These are phyloP conservation scores for Corynespora cassiicola DNA, from an alignment of 2,329 filamentous ascomycete species.

Conservation along the genomic window DNA sequence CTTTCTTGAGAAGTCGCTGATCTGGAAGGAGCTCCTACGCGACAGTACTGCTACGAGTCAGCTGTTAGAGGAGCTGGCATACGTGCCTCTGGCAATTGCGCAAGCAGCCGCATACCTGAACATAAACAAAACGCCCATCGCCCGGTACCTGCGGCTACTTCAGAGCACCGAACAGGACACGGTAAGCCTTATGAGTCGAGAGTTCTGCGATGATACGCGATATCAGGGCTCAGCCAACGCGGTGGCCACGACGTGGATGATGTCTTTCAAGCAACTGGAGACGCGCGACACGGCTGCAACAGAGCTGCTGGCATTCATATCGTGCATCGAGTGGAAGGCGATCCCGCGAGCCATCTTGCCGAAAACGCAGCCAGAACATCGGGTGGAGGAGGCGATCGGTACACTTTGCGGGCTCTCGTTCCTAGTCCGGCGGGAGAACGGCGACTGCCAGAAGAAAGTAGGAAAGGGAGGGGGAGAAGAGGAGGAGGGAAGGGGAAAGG, in stretches of 20 bases:
- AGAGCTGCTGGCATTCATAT: slow-evolving; percentile 43
- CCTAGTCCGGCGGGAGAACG: slow-evolving; percentile 11
- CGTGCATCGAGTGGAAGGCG: slow-evolving; percentile 16
- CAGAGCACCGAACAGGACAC: slow-evolving; percentile 38
- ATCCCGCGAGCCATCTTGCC: slow-evolving; percentile 18
- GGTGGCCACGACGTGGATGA: slow-evolving; percentile 13
- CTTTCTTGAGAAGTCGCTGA: slow-evolving; percentile 1
- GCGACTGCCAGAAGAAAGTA: neutral
- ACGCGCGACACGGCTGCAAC: slow-evolving; percentile 36
- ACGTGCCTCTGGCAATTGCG: neutral
- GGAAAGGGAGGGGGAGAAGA: neutral
- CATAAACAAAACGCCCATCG: slow-evolving; percentile 22
- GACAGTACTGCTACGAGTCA: too few relatives aligned
- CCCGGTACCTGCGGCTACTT: slow-evolving; percentile 46
- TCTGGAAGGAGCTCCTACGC: neutral
- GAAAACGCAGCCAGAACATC: slow-evolving; percentile 8
- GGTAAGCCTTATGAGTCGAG: slow-evolving; percentile 42
- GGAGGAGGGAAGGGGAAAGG: slow-evolving; percentile 7
- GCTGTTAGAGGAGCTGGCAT: neutral
- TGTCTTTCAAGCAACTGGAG: slow-evolving; percentile 13
- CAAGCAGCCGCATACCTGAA: slow-evolving; percentile 11
- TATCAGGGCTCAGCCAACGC: slow-evolving; percentile 36
- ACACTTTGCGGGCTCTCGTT: slow-evolving; percentile 30
- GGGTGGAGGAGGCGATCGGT: slow-evolving; percentile 24
- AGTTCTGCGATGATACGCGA: slow-evolving; percentile 47